These are phyloP conservation scores for Aureobasidium sp. DNA, from an alignment of 2,329 filamentous ascomycete genomes.

Conservation along the genomic window DNA sequence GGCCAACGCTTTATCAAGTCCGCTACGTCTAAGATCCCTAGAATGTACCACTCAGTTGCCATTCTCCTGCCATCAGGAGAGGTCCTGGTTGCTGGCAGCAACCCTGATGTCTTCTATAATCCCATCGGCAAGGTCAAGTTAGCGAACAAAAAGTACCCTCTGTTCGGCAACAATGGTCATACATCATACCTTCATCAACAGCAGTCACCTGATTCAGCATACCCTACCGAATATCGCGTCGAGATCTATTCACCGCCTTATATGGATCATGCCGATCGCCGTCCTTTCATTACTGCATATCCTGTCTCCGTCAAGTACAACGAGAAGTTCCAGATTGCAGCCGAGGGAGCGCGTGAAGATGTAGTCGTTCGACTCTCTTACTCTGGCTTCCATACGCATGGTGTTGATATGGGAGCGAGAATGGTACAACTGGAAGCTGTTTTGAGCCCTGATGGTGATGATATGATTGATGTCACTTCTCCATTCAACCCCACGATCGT, in stretches of 20 bases:
- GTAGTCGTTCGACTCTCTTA: conserved; percentile 47
- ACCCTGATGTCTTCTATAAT: conserved; percentile 53
- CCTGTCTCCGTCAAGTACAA: conserved; percentile 40
- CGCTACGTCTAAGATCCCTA: conserved; percentile 35
- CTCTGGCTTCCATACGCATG: conserved; percentile 54
- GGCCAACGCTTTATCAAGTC: conserved; percentile 45
- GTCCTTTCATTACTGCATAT: conserved; percentile 44
- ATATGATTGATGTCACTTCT: conserved; percentile 46
- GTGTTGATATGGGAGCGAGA: conserved; percentile 55
- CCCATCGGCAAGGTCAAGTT: conserved; percentile 26
- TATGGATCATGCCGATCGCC: conserved; percentile 42
- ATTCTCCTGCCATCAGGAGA: conserved; percentile 55
- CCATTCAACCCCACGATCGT: conserved; percentile 49
- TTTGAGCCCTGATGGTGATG: conserved; percentile 34
- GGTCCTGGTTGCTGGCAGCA: conserved; percentile 52
- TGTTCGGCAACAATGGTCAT: conserved; percentile 32
- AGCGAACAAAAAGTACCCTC: conserved; percentile 28
- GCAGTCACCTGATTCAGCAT: conserved; percentile 23
- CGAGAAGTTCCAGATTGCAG: conserved; percentile 37
- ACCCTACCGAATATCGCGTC: conserved; percentile 53
- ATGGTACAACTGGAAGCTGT: conserved; percentile 46
- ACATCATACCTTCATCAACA: conserved; percentile 19
- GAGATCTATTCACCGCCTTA: conserved; percentile 56
- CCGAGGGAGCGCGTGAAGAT: background rate
- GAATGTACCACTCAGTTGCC: conserved; percentile 54